These are phyloP conservation scores for Fusarium austroafricanum DNA, from an alignment of 2,329 filamentous ascomycete species.

Conservation along the genomic window DNA sequence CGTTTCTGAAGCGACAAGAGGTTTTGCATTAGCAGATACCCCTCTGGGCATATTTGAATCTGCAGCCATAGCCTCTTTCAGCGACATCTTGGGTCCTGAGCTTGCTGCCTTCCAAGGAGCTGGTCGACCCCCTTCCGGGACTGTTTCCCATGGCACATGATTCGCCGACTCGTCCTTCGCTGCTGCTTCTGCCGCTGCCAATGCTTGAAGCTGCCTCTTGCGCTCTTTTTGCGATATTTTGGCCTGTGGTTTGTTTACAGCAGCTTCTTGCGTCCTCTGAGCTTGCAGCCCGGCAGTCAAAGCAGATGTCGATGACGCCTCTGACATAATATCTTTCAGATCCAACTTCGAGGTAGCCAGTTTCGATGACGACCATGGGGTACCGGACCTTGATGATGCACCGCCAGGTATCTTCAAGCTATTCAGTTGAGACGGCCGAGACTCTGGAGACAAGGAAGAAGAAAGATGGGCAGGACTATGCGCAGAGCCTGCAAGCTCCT, in stretches of 20 bases:
- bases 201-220: conserved; percentile 81
- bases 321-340: conserved; percentile 80
- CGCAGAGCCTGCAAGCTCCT: conserved; percentile 29
- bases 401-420: conserved; percentile 1
- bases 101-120: conserved; percentile 76
- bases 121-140: conserved; percentile 50
- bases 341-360: conserved; percentile 74
- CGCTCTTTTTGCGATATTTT: conserved; percentile 94
- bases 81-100: conserved; percentile 59
- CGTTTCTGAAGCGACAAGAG: conserved; percentile 58
- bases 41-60: conserved; percentile 46
- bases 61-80: conserved; percentile 61
- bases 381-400: conserved; percentile 43
- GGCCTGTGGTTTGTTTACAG: conserved; percentile 53
- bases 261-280: conserved; percentile 58
- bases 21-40: conserved; percentile 53
- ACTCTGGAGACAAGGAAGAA: conserved; percentile 38
- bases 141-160: conserved; percentile 60
- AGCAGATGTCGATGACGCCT: conserved; percentile 64
- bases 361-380: conserved; percentile 62
- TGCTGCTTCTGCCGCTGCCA: conserved; percentile 60
- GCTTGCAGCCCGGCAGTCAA: conserved; percentile 66
- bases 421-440: conserved; percentile 20
- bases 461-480: conserved; percentile 27
- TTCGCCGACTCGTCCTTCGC: conserved; percentile 49